Evolutionary conservation across 495 filamentous ascomycete genomes (phyloP), one percentile per base, ranked within the genome.

Genomic region (Aspergillus steynii): DNA sequence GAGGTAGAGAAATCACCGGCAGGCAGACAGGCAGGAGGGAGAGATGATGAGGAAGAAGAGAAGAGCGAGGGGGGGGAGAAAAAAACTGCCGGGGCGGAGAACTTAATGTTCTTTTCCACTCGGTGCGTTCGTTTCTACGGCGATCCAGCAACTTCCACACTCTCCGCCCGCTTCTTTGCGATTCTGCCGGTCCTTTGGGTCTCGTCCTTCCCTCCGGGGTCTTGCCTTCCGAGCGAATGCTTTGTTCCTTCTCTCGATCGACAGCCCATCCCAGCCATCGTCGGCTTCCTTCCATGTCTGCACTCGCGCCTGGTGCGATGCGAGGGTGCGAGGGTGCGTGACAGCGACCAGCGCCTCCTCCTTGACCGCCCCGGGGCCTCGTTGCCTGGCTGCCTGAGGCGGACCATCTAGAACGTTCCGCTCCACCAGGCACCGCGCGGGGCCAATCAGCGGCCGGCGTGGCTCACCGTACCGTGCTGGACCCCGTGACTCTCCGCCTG

Each of bases 61-160:
- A 62, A 68, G 62, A 47, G 56, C 55, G 62, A 58, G 37, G 50
- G 45, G 37, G 48, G 49, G 37, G 42, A 50, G 45, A 59, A 54
- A 50, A 63, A 49, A 26, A 28, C 25, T n/a, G 64, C 58, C 53
- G 61, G 29, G 62, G 64, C 61, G 49, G 65, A 64, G 65, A 50
- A 61, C 56, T 71, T 74, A 71, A 73, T 72, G 71, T 70, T 67
- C 68, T 68, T 68, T 68, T 72, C 75, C 69, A 68, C 70, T 67
- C 61, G 60, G 59, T 65, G 66, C 69, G 63, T 28, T 68, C 62
- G 72, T 62, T 79, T 80, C 77, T 72, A 80, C 77, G 73, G 61
- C 57, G 68, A 75, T 80, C 77, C 77, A 79, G 75, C 71, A 68
- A 74, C 73, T 79, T 79, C 77, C 77, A 79, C 68, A 37, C 57